A percentile compares a stretch with the other conserved stretches of the same genome.
Conservation (phyloP, 2,329 filamentous ascomycete species). For the Penicillium digitatum region DNA sequence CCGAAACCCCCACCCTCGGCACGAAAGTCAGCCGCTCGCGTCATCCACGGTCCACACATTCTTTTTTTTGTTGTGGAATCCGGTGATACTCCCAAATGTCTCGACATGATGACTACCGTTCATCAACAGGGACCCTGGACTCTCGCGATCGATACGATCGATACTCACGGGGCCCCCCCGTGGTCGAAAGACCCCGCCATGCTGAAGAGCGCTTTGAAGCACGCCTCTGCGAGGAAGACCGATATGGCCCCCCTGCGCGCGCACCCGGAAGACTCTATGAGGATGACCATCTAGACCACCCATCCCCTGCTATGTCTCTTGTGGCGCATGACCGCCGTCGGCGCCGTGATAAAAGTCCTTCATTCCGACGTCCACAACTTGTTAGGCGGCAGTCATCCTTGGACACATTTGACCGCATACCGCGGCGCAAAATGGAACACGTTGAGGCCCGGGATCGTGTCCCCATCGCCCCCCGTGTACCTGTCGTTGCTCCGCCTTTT, state of each 20-base stretch:
- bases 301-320: constrained; percentile 50
- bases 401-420: constrained; percentile 81
- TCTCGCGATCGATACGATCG: constrained; percentile 44
- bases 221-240: constrained; percentile 41
- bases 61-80: neutral
- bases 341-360: constrained; percentile 50
- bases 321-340: constrained; percentile 56
- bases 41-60: constrained; percentile 37
- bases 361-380: constrained; percentile 59
- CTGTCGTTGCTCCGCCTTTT: constrained; percentile 51
- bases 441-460: constrained; percentile 39
- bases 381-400: constrained; percentile 81
- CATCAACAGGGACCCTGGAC: constrained; percentile 33
- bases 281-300: constrained; percentile 40
- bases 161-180: constrained; percentile 35
- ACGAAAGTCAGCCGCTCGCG: constrained; percentile 35
- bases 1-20: constrained; percentile 18
- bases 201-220: constrained; percentile 33
- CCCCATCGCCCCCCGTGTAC: constrained; percentile 60
- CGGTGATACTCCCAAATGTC: constrained; percentile 28
- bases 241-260: constrained; percentile 43
- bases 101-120: constrained; percentile 38
- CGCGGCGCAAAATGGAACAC: constrained; percentile 51
- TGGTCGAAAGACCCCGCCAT: constrained; percentile 33
- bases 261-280: constrained; percentile 40